These are phyloP conservation scores for Chaetomium strumarium DNA, from an alignment of 2,329 filamentous ascomycete genomes.

Conservation along the genomic window DNA sequence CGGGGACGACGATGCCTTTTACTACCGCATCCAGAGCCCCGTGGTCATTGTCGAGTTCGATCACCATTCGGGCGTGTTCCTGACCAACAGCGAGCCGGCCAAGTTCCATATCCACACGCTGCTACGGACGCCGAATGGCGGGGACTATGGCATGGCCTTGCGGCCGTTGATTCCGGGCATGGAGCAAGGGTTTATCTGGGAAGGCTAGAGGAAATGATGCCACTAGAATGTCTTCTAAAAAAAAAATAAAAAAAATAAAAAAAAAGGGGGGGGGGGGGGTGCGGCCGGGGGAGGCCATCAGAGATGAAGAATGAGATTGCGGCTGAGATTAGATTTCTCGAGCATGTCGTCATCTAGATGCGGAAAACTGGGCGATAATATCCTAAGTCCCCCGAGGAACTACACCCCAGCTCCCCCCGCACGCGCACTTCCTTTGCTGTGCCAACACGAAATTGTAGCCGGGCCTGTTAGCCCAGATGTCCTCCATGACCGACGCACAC, in stretches of 20 bases:
- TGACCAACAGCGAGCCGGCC: constrained; percentile 65
- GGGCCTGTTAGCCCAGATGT: constrained; percentile 42
- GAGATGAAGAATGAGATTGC: neutral
- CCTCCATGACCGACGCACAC: constrained; percentile 62
- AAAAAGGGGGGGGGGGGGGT: too few species aligned
- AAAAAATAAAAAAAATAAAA: too few species aligned
- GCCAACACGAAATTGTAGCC: constrained; percentile 49
- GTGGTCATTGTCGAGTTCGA: constrained; percentile 73
- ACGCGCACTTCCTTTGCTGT: constrained; percentile 51
- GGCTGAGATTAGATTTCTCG: neutral
- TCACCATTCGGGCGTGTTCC: constrained; percentile 72
- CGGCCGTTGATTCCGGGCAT: constrained; percentile 32
- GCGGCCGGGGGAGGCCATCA: too few species aligned
- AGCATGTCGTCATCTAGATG: neutral
- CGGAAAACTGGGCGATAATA: neutral
- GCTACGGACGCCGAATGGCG: constrained; percentile 64
- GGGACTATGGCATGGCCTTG: constrained; percentile 64
- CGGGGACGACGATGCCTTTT: constrained; percentile 63
- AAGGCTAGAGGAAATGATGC: constrained; percentile 25
- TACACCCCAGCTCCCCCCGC: constrained; percentile 48
- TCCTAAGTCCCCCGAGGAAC: constrained; percentile 26
- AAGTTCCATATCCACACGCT: constrained; percentile 78
- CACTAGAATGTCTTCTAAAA: too few species aligned
- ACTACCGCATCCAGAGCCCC: constrained; percentile 71
- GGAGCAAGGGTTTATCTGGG: constrained; percentile 40